phyloP scores from a whole-genome alignment of 148 eudicot genomes.

The Spergularia bocconei region DNA sequence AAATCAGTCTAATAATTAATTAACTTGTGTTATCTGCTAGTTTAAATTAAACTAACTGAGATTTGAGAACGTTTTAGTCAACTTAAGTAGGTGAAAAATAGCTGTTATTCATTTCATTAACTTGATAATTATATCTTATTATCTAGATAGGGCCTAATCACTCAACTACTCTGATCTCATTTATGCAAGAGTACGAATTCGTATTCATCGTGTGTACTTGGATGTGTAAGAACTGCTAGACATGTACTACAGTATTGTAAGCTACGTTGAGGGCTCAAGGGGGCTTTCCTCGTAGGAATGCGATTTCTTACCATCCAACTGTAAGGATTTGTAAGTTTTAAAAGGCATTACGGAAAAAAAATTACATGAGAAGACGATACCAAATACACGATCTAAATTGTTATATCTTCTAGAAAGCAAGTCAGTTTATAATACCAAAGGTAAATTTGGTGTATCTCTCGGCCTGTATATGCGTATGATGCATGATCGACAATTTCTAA shows the following conservation, averaged over 20 bases:
- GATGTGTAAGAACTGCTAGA: background rate
- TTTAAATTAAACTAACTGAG: background rate
- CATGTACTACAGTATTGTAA: background rate
- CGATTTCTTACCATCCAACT: background rate
- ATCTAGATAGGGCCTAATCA: background rate
- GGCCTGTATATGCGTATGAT: too few species aligned
- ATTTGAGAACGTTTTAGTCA: slow-evolving; percentile 10
- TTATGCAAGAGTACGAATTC: too few species aligned
- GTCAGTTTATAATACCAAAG: too few species aligned
- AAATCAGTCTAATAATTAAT: background rate
- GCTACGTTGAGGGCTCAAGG: background rate
- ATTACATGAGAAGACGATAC: too few species aligned
- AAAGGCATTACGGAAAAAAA: too few species aligned
- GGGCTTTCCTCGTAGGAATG: background rate
- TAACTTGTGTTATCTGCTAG: background rate
- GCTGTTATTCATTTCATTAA: slow-evolving; percentile 2
- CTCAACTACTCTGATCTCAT: too few species aligned
- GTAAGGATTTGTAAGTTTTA: background rate
- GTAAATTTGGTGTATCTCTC: too few species aligned
- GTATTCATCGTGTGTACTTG: too few species aligned
- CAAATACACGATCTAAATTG: too few species aligned
- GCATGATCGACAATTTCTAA: too few species aligned
- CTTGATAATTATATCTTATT: background rate
- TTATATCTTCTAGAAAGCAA: too few species aligned
- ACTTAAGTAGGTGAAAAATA: slow-evolving; percentile 15